Conservation (phyloP, 2,329 filamentous ascomycete genomes). For the Pestalotiopsis sp. region DNA sequence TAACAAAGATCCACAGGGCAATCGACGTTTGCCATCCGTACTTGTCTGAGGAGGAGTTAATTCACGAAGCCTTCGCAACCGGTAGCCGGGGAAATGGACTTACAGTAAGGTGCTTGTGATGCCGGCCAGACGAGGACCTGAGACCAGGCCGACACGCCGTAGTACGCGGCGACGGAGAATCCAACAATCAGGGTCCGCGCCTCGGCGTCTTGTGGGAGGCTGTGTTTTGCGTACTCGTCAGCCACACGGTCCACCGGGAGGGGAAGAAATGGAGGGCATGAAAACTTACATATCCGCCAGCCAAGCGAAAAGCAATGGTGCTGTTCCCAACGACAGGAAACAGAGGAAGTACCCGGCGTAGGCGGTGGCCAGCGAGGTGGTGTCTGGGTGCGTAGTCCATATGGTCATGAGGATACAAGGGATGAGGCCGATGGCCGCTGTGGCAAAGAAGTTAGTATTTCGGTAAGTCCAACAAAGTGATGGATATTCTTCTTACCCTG, state of each 20-base stretch:
- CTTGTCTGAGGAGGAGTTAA: slow-evolving; percentile 31
- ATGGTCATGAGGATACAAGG: slow-evolving; percentile 54
- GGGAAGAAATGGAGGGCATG: not conserved
- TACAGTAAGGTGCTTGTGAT: slow-evolving; percentile 50
- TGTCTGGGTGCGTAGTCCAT: slow-evolving; percentile 49
- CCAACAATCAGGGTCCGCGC: slow-evolving; percentile 51
- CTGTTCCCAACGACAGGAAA: slow-evolving; percentile 49
- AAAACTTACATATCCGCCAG: slow-evolving; percentile 44
- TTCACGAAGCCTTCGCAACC: not conserved
- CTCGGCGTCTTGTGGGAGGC: slow-evolving; percentile 50
- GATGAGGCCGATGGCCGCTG: slow-evolving; percentile 46
- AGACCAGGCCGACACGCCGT: slow-evolving; percentile 53
- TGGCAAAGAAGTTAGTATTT: not conserved
- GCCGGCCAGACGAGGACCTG: slow-evolving; percentile 56
- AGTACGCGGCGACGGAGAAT: slow-evolving; percentile 50
- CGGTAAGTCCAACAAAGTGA: not conserved
- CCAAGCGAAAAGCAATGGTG: slow-evolving; percentile 55
- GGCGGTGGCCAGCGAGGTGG: slow-evolving; percentile 45
- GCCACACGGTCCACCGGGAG: not conserved
- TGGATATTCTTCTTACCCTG: slow-evolving; percentile 35
- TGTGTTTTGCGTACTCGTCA: not conserved
- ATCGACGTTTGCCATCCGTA: slow-evolving; percentile 52
- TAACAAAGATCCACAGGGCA: slow-evolving; percentile 45
- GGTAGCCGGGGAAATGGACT: slow-evolving; percentile 17
- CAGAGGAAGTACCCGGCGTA: slow-evolving; percentile 56